These are phyloP conservation scores for Sherardia arvensis DNA, from an alignment of 257 asterid genomes.

Conservation along the genomic window DNA sequence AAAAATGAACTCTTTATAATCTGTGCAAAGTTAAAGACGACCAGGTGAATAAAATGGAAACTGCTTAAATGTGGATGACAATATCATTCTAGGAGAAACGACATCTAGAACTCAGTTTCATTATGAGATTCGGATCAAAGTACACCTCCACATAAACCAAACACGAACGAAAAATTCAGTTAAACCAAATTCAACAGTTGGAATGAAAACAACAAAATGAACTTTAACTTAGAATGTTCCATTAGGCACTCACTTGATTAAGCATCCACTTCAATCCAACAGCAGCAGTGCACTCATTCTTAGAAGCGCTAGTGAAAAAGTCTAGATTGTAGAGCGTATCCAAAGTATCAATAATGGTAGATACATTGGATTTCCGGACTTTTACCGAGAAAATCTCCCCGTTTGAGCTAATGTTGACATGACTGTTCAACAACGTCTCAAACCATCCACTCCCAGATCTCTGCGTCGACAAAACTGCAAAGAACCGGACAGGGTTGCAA, in stretches of 20 bases:
- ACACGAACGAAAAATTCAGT: background rate
- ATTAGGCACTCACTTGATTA: conserved; percentile 55
- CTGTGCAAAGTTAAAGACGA: background rate
- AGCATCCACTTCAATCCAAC: conserved; percentile 98
- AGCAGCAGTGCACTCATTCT: conserved; percentile 97
- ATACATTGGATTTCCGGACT: conserved; percentile 49
- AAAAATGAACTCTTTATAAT: background rate
- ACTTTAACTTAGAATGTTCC: background rate
- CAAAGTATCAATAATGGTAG: conserved; percentile 65
- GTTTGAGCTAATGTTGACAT: conserved; percentile 75
- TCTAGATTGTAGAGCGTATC: conserved; percentile 82
- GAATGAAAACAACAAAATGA: background rate
- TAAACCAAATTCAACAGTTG: background rate
- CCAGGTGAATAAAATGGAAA: background rate
- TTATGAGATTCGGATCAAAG: background rate
- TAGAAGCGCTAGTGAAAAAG: conserved; percentile 76
- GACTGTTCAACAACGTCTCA: conserved; percentile 76
- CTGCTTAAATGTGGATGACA: background rate
- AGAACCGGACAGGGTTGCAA: conserved; percentile 69
- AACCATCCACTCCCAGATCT: conserved; percentile 99
- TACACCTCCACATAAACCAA: too few species aligned
- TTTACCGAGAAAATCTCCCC: conserved; percentile 93
- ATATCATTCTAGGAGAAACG: background rate
- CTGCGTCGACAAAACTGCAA: conserved; percentile 85
- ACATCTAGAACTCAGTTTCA: background rate